Conservation (phyloP, 805 yeast genomes). For the Nakazawaea wyomingensis region DNA sequence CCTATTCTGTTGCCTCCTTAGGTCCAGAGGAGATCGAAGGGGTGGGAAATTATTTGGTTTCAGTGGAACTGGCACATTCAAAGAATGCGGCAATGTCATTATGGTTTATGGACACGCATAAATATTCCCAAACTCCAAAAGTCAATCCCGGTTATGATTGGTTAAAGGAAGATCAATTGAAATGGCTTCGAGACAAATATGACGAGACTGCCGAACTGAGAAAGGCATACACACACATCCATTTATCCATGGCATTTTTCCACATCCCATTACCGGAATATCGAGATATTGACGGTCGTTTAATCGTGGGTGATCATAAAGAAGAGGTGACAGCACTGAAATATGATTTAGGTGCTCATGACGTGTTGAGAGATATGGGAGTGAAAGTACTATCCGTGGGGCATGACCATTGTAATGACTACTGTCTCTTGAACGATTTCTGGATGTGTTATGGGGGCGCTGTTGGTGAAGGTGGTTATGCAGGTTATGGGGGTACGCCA, state of each 20-base stretch:
- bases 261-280: constrained; percentile 94
- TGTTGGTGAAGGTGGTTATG: constrained; percentile 93
- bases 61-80: constrained; percentile 38
- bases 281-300: constrained; percentile 36
- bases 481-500: constrained; percentile 84
- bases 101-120: constrained; percentile 82
- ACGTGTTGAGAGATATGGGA: constrained; percentile 55
- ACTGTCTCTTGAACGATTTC: constrained; percentile 60
- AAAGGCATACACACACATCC: constrained; percentile 34
- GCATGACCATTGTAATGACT: constrained; percentile 95
- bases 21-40: constrained; percentile 75
- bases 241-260: constrained; percentile 82
- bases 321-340: constrained; percentile 81
- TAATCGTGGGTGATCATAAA: constrained; percentile 54
- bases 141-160: constrained; percentile 77
- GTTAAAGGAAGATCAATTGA: constrained; percentile 66
- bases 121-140: constrained; percentile 63
- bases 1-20: constrained; percentile 55
- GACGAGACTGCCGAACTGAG: constrained; percentile 24
- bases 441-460: constrained; percentile 97
- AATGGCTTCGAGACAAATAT: constrained; percentile 40
- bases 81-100: constrained; percentile 46
- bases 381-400: constrained; percentile 79
- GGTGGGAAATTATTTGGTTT: constrained; percentile 70
- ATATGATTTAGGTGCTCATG: constrained; percentile 62